These are phyloP conservation scores for Chaetothyriales sp. DNA, from an alignment of 2,329 filamentous ascomycete genomes.

Conservation along the genomic window DNA sequence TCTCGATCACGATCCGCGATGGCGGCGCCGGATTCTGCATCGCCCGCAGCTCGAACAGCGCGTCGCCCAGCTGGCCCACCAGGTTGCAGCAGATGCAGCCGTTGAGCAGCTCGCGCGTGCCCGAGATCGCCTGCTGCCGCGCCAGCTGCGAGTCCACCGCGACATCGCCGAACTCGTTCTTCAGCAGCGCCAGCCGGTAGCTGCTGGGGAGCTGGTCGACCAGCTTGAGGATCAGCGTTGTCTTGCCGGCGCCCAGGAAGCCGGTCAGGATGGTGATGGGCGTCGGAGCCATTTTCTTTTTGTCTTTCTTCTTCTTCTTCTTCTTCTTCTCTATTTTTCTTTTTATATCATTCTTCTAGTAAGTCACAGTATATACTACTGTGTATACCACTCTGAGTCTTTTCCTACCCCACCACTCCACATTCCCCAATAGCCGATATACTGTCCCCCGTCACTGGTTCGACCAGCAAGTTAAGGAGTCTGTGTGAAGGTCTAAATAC, in stretches of 20 bases:
- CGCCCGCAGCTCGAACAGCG: slow-evolving; percentile 56
- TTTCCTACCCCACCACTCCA: background rate
- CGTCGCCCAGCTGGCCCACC: slow-evolving; percentile 73
- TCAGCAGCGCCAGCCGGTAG: slow-evolving; percentile 86
- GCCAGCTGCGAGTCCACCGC: slow-evolving; percentile 89
- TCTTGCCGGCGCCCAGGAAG: slow-evolving; percentile 92
- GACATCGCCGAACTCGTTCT: slow-evolving; percentile 95
- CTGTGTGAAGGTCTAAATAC: too few species aligned
- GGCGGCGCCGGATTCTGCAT: slow-evolving; percentile 41
- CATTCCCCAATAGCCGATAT: background rate
- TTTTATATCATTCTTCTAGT: background rate
- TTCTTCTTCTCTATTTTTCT: background rate
- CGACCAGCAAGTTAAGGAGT: too few species aligned
- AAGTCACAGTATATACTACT: background rate
- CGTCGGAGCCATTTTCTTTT: slow-evolving; percentile 46
- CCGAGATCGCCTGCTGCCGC: slow-evolving; percentile 63
- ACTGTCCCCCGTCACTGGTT: slow-evolving; percentile 10
- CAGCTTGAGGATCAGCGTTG: slow-evolving; percentile 85
- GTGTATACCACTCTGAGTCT: background rate
- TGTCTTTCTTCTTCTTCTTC: background rate
- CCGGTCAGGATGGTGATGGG: slow-evolving; percentile 92
- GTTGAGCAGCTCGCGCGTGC: slow-evolving; percentile 83
- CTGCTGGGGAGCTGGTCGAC: slow-evolving; percentile 74
- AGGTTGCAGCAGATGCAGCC: slow-evolving; percentile 99
- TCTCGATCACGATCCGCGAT: slow-evolving; percentile 88